Evolutionary conservation across 2,329 filamentous ascomycete species (phyloP).

Genomic region (Paecilomyces sp.): DNA sequence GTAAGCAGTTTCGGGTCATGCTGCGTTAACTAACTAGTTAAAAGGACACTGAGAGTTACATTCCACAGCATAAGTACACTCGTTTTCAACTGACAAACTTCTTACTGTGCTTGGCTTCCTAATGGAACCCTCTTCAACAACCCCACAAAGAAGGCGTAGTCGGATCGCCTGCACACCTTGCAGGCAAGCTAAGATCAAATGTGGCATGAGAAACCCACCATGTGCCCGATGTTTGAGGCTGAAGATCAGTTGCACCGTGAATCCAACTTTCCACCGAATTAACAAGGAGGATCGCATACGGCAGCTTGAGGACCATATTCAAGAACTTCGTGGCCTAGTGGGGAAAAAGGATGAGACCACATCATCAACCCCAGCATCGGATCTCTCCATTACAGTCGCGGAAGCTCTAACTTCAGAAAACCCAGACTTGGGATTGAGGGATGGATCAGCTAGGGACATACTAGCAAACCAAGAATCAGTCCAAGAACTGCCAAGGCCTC

Average conservation of each 20-base stretch:
- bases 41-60: not conserved
- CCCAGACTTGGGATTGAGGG: not conserved
- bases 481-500: not conserved
- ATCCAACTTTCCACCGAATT: not conserved
- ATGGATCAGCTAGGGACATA: not conserved
- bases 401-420: not conserved
- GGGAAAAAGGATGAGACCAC: not conserved
- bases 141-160: not conserved
- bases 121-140: not conserved
- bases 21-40: too few species aligned
- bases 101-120: not conserved
- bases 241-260: not conserved
- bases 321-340: not conserved
- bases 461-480: not conserved
- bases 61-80: not conserved
- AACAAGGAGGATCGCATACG: not conserved
- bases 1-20: too few species aligned
- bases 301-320: conserved; percentile 1
- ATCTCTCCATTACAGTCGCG: not conserved
- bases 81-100: not conserved
- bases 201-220: not conserved
- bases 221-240: conserved; percentile 2
- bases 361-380: not conserved
- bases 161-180: conserved; percentile 1
- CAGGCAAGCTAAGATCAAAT: conserved; percentile 1